A percentile compares a stretch with the other conserved stretches of the same genome.
Evolutionary conservation across 257 asterid genomes (phyloP).

Genomic region (Solanum raphanifolium): DNA sequence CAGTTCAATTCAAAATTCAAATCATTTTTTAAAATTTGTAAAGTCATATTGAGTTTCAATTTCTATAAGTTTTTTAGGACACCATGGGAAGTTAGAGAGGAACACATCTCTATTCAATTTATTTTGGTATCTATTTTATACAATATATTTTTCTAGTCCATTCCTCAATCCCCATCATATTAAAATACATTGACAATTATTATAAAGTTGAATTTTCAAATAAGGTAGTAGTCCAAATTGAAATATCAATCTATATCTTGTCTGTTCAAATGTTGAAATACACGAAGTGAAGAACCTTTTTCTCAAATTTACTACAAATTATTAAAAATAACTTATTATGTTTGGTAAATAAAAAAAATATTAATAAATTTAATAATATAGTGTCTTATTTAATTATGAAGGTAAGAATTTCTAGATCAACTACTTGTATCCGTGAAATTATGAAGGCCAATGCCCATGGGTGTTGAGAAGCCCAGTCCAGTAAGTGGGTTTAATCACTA

Average conservation of each 20-base stretch:
- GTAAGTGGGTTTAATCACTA: too few relatives aligned
- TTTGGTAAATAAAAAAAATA: not conserved
- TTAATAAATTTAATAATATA: too few relatives aligned
- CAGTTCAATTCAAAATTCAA: not conserved
- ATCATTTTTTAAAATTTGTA: not conserved
- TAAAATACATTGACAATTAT: not conserved
- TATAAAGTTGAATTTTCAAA: not conserved
- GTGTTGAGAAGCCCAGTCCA: too few relatives aligned
- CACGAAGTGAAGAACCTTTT: not conserved
- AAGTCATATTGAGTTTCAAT: not conserved
- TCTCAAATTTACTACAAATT: not conserved
- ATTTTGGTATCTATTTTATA: not conserved
- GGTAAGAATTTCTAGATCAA: too few relatives aligned
- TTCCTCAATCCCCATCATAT: not conserved
- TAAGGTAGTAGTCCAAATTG: not conserved
- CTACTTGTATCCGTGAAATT: too few relatives aligned
- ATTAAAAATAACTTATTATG: not conserved
- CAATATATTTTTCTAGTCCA: not conserved
- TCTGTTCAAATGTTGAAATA: not conserved
- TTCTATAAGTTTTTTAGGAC: not conserved
- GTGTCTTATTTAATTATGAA: too few relatives aligned
- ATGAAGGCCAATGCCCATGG: too few relatives aligned
- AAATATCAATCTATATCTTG: not conserved
- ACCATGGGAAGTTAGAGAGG: too few relatives aligned
- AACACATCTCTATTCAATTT: too few relatives aligned